Conservation (phyloP, 192 early-diverging fungal species). For the Podila verticillata region DNA sequence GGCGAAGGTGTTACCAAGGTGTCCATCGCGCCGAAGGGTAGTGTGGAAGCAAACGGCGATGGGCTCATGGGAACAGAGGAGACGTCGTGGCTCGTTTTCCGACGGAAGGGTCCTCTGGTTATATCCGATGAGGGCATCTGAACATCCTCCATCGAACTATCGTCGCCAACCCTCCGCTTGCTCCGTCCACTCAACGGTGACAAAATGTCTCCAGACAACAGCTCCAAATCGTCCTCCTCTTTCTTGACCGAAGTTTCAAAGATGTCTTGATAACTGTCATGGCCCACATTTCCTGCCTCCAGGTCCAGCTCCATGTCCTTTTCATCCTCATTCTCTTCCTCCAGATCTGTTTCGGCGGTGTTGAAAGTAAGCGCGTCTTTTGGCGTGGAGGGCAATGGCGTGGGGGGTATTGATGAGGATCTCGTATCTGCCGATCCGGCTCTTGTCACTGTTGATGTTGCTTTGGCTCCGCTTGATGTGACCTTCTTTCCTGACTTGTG, state of each 20-base stretch:
- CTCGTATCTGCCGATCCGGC: background rate
- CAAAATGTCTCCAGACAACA: conserved; percentile 3
- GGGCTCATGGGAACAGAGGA: background rate
- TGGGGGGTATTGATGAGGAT: background rate
- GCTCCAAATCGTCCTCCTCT: conserved; percentile 2
- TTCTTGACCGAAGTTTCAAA: conserved; percentile 4
- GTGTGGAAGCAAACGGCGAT: conserved; percentile 1
- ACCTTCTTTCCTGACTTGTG: conserved; percentile 80
- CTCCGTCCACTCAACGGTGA: background rate
- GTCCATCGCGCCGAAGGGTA: conserved; percentile 1
- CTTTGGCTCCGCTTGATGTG: background rate
- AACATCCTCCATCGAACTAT: conserved; percentile 13
- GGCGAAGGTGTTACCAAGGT: conserved; percentile 17
- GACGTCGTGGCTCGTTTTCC: conserved; percentile 39
- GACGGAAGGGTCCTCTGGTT: conserved; percentile 5
- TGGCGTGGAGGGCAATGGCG: background rate
- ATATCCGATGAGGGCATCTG: conserved; percentile 5
- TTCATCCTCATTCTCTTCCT: background rate
- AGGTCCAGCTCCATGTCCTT: conserved; percentile 14
- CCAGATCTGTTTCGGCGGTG: background rate
- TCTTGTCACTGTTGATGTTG: background rate
- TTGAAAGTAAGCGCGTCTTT: background rate
- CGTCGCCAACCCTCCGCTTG: conserved; percentile 34
- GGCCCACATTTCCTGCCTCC: conserved; percentile 4
- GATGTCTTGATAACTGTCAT: too few relatives aligned